Evolutionary conservation across 2,329 filamentous ascomycete species (phyloP), one percentile per base, ranked within the genome.

Genomic region (Cadophora luteo-olivacea): DNA sequence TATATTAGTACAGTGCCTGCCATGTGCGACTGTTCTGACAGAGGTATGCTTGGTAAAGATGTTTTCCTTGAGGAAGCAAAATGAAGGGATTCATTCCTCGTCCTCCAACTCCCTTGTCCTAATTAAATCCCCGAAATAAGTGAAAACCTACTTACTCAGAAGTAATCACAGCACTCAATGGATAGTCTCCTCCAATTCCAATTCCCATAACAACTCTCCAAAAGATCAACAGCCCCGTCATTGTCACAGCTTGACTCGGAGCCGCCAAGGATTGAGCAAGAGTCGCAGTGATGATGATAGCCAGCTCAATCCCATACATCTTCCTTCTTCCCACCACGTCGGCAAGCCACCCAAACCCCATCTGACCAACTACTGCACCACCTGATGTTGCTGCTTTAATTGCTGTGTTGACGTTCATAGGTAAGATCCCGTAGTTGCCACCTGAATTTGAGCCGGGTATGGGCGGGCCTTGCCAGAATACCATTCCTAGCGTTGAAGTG

Each of bases 321-420:
- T 85, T 84, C 83, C 93, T 93, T 69, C 92, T 89, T 64, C 92
- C 92, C 64, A 95, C 85, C 6, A 89, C 81, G 81, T 97, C 93
- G 32, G 92, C 93, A 25, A 94, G 82, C 77, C 86, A 89, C 76
- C 93, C 92, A 77, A 97, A 97, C 58, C 87, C 87, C 36, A 96
- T 82, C 81, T 97, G 93, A 38, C 93, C 93, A 62, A 97, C 82
- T 64, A 97, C 92, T 24, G 92, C 96, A 68, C 93, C 93, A 68
- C 90, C 91, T 33, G 92, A 94, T 16, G 92, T 96, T 25, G 93
- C 88, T 66, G 94, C 88, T 82, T 97, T 97, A 83, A 97, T 94
- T 29, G 92, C 91, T 4, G 90, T 95, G 74, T 96, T 92, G 12
- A 91, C 87, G 67, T 80, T 83, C 38, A 85, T 82, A 12, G 92